Conservation (phyloP, 1,139 yeast species). For the Pichia sp. region DNA sequence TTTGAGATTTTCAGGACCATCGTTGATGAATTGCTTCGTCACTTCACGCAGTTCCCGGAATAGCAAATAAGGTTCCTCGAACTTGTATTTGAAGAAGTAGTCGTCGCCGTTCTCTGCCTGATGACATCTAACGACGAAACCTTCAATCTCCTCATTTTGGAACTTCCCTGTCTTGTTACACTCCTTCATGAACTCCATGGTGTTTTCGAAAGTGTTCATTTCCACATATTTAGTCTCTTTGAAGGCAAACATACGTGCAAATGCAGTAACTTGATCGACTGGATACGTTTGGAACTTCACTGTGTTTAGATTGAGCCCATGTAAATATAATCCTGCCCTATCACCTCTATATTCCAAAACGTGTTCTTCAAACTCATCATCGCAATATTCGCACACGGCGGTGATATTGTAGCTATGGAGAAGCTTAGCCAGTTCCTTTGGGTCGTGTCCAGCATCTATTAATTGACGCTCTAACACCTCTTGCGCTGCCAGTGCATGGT, state of each 20-base stretch:
- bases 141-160: constrained; percentile 73
- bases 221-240: constrained; percentile 42
- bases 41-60: constrained; percentile 89
- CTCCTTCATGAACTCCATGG: constrained; percentile 47
- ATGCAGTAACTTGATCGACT: constrained; percentile 48
- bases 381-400: constrained; percentile 90
- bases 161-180: constrained; percentile 66
- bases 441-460: constrained; percentile 30
- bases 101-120: constrained; percentile 26
- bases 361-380: constrained; percentile 92
- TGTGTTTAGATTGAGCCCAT: constrained; percentile 74
- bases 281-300: constrained; percentile 59
- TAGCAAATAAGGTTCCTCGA: constrained; percentile 89
- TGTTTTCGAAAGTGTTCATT: constrained; percentile 32
- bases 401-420: constrained; percentile 54
- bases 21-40: constrained; percentile 53
- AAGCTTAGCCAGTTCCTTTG: constrained; percentile 46
- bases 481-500: constrained; percentile 76
- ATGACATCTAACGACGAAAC: constrained; percentile 78
- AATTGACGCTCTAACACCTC: constrained; percentile 50
- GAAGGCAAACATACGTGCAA: constrained; percentile 73
- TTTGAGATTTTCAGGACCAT: constrained; percentile 37
- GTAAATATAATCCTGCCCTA: constrained; percentile 77
- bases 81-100: constrained; percentile 87
- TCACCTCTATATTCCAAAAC: constrained; percentile 66